phyloP scores from a whole-genome alignment of 129 eudicot genomes.

The Saussurea involucrata region DNA sequence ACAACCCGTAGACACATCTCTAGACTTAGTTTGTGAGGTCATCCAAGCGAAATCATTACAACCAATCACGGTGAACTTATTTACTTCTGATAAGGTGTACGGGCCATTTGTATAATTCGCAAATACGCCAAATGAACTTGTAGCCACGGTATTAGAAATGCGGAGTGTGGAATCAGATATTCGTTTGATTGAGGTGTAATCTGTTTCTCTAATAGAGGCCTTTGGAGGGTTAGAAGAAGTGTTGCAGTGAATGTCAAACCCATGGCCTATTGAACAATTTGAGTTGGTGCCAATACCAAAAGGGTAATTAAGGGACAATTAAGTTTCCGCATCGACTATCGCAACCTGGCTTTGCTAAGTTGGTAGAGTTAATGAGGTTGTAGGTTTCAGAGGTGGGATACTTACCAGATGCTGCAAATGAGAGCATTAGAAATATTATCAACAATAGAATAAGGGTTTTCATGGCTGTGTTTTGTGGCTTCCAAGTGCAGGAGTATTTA shows the following conservation, averaged over 20 bases:
- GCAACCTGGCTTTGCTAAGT: not conserved
- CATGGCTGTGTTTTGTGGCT: not conserved
- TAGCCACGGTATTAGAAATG: conserved; percentile 4
- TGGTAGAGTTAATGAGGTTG: not conserved
- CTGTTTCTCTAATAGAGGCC: not conserved
- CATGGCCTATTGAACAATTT: too few relatives aligned
- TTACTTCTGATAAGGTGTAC: conserved; percentile 27
- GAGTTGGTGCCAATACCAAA: too few relatives aligned
- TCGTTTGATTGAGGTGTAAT: not conserved
- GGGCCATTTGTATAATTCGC: not conserved
- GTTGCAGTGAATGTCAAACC: not conserved
- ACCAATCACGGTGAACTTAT: conserved; percentile 36
- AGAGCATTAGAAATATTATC: not conserved
- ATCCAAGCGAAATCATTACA: conserved; percentile 35
- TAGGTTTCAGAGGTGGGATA: conserved; percentile 7
- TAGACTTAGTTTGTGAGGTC: not conserved
- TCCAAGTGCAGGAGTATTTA: not conserved
- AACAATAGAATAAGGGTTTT: not conserved
- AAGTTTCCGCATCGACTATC: too few relatives aligned
- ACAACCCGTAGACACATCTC: conserved; percentile 25
- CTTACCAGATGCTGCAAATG: not conserved
- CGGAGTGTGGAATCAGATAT: conserved; percentile 16
- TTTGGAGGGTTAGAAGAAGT: conserved; percentile 7
- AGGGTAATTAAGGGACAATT: too few relatives aligned
- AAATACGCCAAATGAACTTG: not conserved